Percentiles rank a stretch among this genome's conserved stretches.
phyloP scores from a whole-genome alignment of 768 basidiomycete species.

The Rhodotorula paludigena region DNA sequence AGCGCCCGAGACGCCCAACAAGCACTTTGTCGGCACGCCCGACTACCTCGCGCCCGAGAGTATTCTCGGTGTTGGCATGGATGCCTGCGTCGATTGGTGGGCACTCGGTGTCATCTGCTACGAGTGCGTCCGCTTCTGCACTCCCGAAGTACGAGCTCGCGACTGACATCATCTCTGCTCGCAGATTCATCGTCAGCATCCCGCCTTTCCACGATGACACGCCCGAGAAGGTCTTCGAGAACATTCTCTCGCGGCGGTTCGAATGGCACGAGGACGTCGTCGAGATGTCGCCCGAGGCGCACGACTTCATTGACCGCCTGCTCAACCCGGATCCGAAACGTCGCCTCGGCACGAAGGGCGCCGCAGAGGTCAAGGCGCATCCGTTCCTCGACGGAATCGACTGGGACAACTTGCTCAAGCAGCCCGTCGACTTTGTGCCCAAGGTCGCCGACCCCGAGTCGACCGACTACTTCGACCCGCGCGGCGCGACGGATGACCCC shows the following conservation, averaged over 20 bases:
- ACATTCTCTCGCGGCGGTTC: slow-evolving; percentile 87
- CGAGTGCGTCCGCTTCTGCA: slow-evolving; percentile 54
- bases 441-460: slow-evolving; percentile 92
- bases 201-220: slow-evolving; percentile 98
- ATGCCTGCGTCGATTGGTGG: slow-evolving; percentile 99
- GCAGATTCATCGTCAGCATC: slow-evolving; percentile 74
- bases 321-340: slow-evolving; percentile 71
- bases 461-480: slow-evolving; percentile 98
- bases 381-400: slow-evolving; percentile 85
- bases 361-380: slow-evolving; percentile 87
- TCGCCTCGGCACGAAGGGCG: slow-evolving; percentile 78
- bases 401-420: slow-evolving; percentile 76
- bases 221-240: slow-evolving; percentile 96
- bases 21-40: slow-evolving; percentile 94
- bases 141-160: neutral
- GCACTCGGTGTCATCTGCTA: slow-evolving; percentile 96
- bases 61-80: slow-evolving; percentile 88
- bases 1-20: slow-evolving; percentile 56
- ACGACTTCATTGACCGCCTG: slow-evolving; percentile 82
- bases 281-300: slow-evolving; percentile 65
- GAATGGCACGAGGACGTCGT: slow-evolving; percentile 83
- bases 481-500: slow-evolving; percentile 76
- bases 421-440: slow-evolving; percentile 65
- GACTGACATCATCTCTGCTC: neutral
- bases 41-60: slow-evolving; percentile 89